Base-by-base conservation (phyloP, 2,329 filamentous ascomycete species). In the Proliferodiscus dingleyae region DNA sequence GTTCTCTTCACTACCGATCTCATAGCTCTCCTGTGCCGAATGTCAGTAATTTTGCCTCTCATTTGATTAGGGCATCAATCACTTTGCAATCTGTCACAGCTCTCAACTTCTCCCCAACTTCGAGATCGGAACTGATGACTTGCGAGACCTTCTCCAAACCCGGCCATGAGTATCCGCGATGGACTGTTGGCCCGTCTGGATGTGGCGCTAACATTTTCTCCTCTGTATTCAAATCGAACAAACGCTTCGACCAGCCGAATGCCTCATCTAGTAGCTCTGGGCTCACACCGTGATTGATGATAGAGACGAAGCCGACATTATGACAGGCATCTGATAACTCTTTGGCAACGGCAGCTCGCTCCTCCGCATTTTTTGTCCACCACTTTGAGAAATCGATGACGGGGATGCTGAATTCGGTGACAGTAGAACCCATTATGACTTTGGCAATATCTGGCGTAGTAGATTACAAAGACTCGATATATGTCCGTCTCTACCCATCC, bases 141-240 rank as follows among this genome's bases (percentile, higher is more conserved):
- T 72, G 71, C 9, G 71, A 72, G 4, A 75, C 73, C 52, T 77
- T 77, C 59, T 78, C 75, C 40, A 74, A 53, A 0, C 74, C 74
- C 0, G 73, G 72, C 67, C 72, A 73, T 1, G 73, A 77, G 54
- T 78, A 78, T n/a, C 75, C 75, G 38, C 75, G 67, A 56, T 78
- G 73, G 2, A 75, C 66, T 8, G 61, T 64, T 48, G 69, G 70
- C 7, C 73, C 73, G 8, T 67, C 62, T 3, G 72, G 72, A 58
- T 75, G 72, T 3, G 71, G 71, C 1, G 72, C 73, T 43, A 68
- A 66, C 63, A 71, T 68, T 51, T 75, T 75, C 38, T 70, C 64
- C 34, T 69, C 66, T 11, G 59, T 58, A 0, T 68, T 64, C 7
- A 75, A 59, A 34, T 67, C 64, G 45, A 73, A 75, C 7, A 75